phyloP scores from a whole-genome alignment of 2,329 filamentous ascomycete species.

The Xylaria arbuscula region DNA sequence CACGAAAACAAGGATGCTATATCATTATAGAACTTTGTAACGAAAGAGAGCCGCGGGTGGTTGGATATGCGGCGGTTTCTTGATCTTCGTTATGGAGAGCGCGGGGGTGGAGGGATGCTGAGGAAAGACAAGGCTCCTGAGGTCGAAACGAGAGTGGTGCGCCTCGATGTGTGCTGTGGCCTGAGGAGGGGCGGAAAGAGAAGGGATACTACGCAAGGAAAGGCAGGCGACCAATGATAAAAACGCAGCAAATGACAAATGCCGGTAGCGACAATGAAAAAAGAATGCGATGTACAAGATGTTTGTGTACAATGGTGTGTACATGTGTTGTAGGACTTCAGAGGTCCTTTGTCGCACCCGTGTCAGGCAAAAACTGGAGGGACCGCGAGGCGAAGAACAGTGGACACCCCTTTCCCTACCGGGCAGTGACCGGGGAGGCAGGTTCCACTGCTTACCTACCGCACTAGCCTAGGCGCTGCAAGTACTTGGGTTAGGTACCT shows the following conservation, averaged over 20 bases:
- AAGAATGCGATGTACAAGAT: conserved; percentile 28
- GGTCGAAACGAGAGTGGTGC: conserved; percentile 32
- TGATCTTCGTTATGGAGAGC: not conserved
- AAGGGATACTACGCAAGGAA: conserved; percentile 12
- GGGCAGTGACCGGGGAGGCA: not conserved
- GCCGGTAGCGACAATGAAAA: conserved; percentile 14
- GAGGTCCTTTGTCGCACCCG: not conserved
- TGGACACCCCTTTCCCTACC: conserved; percentile 15
- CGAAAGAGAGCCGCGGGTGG: not conserved
- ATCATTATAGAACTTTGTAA: conserved; percentile 21
- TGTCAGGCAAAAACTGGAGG: conserved; percentile 13
- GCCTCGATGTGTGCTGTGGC: conserved; percentile 13
- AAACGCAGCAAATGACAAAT: conserved; percentile 32
- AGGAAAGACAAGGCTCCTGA: conserved; percentile 11
- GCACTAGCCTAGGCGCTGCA: not conserved
- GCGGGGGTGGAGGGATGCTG: conserved; percentile 16
- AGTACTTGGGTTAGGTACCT: not conserved
- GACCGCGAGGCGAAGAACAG: conserved; percentile 24
- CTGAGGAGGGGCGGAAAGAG: conserved; percentile 18
- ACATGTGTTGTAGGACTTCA: conserved; percentile 6
- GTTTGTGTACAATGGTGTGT: conserved; percentile 1
- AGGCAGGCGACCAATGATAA: conserved; percentile 23
- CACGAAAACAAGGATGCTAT: conserved; percentile 6
- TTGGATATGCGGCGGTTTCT: conserved; percentile 3
- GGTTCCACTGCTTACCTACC: not conserved